Conservation (phyloP, 225 moss, liverwort and hornwort species). For the Polytrichum formosum region DNA sequence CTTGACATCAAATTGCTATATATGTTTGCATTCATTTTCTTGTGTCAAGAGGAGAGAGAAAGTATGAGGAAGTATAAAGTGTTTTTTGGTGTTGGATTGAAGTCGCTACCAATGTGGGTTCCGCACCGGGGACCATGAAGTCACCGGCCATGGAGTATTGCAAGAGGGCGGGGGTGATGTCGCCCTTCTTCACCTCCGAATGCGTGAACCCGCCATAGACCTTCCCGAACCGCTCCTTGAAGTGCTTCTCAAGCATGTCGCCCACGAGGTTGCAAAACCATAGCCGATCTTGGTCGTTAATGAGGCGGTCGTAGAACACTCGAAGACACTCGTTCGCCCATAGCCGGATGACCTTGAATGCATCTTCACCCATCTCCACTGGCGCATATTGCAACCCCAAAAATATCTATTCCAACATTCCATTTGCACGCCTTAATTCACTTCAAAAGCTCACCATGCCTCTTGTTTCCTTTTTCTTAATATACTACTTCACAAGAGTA, state of each 20-base stretch:
- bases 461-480: no score
- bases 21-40: no score
- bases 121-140: constrained; percentile 84
- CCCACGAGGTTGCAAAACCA: constrained; percentile 85
- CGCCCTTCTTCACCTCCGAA: constrained; percentile 75
- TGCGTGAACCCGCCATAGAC: constrained; percentile 71
- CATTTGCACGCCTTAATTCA: background rate
- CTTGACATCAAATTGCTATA: no score
- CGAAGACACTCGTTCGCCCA: constrained; percentile 88
- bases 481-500: background rate
- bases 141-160: constrained; percentile 83
- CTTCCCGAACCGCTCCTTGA: constrained; percentile 79
- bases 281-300: constrained; percentile 64
- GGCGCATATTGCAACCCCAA: constrained; percentile 86
- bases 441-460: background rate
- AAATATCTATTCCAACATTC: constrained; percentile 42
- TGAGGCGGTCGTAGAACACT: constrained; percentile 87
- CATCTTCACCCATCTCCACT: constrained; percentile 68
- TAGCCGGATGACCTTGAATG: constrained; percentile 65
- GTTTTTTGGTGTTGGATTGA: background rate
- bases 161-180: constrained; percentile 62
- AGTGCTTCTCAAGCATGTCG: constrained; percentile 79
- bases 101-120: constrained; percentile 50
- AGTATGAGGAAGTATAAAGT: no score
- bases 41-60: no score